Percentiles rank a stretch among this genome's conserved stretches.
Conservation (phyloP, 2,329 filamentous ascomycete genomes). For the Colletotrichum endophyticum region DNA sequence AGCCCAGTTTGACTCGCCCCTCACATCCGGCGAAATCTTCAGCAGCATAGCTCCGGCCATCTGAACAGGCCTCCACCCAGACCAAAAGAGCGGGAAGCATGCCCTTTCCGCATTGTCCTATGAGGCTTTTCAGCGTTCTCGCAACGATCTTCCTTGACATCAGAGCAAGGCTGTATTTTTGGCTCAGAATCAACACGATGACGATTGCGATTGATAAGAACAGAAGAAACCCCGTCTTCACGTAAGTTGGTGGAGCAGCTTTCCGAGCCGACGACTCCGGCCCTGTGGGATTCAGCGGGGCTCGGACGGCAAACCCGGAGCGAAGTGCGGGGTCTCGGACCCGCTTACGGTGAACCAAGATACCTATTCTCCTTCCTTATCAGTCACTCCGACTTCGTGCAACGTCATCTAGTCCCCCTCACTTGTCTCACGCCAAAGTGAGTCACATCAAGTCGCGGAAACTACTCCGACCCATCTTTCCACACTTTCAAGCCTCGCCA, state of each 20-base stretch:
- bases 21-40: not conserved
- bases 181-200: not conserved
- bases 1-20: conserved; percentile 15
- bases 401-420: not conserved
- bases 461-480: not conserved
- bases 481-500: accelerated
- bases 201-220: not conserved
- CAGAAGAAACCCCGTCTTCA: not conserved
- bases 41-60: not conserved
- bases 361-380: not conserved
- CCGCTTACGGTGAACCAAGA: not conserved
- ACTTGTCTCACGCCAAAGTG: not conserved
- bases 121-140: not conserved
- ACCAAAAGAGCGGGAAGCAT: not conserved
- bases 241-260: not conserved
- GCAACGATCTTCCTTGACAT: not conserved
- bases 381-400: not conserved
- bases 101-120: not conserved
- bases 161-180: not conserved
- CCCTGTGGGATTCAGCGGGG: not conserved
- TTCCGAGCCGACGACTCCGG: not conserved
- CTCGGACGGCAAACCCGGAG: not conserved
- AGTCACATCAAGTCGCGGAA: not conserved
- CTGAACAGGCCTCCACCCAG: not conserved
- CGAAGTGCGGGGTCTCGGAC: not conserved